Conservation (phyloP, 2,329 filamentous ascomycete genomes). For the Apiospora marii region DNA sequence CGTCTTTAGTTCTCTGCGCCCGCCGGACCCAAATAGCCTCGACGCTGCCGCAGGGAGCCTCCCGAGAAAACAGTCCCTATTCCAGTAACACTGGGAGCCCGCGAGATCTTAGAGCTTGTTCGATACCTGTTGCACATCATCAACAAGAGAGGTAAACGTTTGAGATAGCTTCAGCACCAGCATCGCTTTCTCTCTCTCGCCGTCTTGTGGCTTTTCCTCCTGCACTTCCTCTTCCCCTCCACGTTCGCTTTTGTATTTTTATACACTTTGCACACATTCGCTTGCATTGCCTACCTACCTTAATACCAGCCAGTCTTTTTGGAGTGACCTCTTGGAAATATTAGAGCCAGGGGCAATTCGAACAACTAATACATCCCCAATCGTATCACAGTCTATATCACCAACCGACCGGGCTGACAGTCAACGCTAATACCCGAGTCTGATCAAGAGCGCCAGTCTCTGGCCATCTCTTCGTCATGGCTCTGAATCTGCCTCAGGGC, state of each 20-base stretch:
- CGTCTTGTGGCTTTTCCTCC: constrained; percentile 10
- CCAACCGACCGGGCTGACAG: constrained; percentile 26
- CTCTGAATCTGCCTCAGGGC: constrained; percentile 63
- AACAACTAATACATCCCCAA: constrained; percentile 4
- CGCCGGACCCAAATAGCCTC: constrained; percentile 32
- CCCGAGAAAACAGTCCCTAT: constrained; percentile 29
- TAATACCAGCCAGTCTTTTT: constrained; percentile 16
- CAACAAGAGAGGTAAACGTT: constrained; percentile 4
- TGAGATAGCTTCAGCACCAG: constrained; percentile 16
- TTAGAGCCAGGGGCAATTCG: background rate
- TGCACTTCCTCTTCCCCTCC: constrained; percentile 18
- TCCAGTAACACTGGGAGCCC: constrained; percentile 25
- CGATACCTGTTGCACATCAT: constrained; percentile 10
- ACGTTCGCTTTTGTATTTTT: constrained; percentile 22
- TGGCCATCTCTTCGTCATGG: constrained; percentile 58
- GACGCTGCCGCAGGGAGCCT: constrained; percentile 23
- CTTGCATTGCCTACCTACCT: constrained; percentile 15
- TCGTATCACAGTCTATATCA: constrained; percentile 25
- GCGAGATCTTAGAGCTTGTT: constrained; percentile 6
- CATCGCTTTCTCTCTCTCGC: constrained; percentile 1
- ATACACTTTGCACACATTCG: constrained; percentile 15
- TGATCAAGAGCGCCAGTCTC: constrained; percentile 36
- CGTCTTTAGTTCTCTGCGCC: constrained; percentile 28
- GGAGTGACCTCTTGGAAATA: constrained; percentile 1
- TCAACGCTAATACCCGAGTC: constrained; percentile 25